phyloP scores from a whole-genome alignment of 192 early-diverging fungal genomes.

The Coemansia sp. region DNA sequence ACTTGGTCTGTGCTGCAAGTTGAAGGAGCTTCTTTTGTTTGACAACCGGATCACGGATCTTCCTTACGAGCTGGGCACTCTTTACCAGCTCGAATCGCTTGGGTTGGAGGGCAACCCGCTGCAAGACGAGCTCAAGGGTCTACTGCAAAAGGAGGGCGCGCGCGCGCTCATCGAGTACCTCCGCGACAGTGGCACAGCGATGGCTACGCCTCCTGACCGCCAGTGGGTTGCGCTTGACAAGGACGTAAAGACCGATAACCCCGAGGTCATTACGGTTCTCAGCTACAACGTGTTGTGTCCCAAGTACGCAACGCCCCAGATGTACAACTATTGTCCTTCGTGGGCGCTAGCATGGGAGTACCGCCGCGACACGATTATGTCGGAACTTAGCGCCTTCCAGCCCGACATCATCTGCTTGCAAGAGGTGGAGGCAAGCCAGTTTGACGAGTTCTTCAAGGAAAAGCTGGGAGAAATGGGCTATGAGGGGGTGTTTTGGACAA shows the following conservation, averaged over 20 bases:
- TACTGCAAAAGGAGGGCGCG: constrained; percentile 90
- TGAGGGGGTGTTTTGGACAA: constrained; percentile 92
- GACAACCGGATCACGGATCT: constrained; percentile 88
- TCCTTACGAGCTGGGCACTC: constrained; percentile 85
- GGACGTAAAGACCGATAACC: constrained; percentile 60
- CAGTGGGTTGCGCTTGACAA: constrained; percentile 91
- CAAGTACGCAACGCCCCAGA: constrained; percentile 84
- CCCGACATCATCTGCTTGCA: constrained; percentile 95
- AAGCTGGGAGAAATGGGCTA: constrained; percentile 73
- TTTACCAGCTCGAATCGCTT: constrained; percentile 88
- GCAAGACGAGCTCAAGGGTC: constrained; percentile 72
- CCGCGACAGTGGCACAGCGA: constrained; percentile 82
- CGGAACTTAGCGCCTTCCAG: constrained; percentile 84
- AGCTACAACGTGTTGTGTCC: constrained; percentile 93
- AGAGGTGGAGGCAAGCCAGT: constrained; percentile 89
- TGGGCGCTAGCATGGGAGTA: constrained; percentile 96
- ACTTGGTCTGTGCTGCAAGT: constrained; percentile 77
- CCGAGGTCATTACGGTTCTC: constrained; percentile 86
- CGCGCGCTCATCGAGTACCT: constrained; percentile 81
- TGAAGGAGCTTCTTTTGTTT: constrained; percentile 86
- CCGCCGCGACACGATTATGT: constrained; percentile 84
- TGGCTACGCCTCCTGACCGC: constrained; percentile 79
- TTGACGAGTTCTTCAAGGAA: constrained; percentile 85
- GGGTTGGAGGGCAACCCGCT: constrained; percentile 97
- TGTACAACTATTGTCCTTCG: constrained; percentile 93